phyloP scores from a whole-genome alignment of 106 monocot genomes.

The Allium sativum region DNA sequence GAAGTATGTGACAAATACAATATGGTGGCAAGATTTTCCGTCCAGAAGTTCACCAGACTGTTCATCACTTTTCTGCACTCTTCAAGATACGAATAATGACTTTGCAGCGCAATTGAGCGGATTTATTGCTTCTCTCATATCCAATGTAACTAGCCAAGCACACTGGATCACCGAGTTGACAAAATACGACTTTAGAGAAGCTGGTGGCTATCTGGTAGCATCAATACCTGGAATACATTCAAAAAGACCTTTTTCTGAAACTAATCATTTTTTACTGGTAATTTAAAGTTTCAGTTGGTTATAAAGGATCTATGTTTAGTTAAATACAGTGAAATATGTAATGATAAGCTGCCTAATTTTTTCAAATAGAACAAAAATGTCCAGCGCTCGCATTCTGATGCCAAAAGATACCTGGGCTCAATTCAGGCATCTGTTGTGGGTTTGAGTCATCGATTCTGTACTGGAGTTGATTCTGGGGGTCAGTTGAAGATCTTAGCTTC shows the following conservation, averaged over 20 bases:
- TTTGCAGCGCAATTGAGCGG: conserved; percentile 69
- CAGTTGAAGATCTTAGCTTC: conserved; percentile 52
- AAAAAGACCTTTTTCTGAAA: conserved; percentile 7
- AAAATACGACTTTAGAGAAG: conserved; percentile 52
- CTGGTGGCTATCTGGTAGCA: conserved; percentile 54
- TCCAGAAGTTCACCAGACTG: conserved; percentile 34
- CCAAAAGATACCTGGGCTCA: conserved; percentile 37
- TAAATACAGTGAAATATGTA: not conserved
- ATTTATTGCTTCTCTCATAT: conserved; percentile 66
- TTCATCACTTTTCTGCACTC: conserved; percentile 34
- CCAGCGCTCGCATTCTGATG: conserved; percentile 9
- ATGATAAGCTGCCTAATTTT: not conserved
- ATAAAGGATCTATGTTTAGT: not conserved
- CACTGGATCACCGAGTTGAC: conserved; percentile 66
- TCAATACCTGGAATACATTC: conserved; percentile 67
- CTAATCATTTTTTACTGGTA: conserved; percentile 41
- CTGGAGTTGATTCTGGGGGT: conserved; percentile 33
- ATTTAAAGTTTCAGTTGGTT: conserved; percentile 5
- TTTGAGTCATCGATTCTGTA: conserved; percentile 52
- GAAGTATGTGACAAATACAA: conserved; percentile 74
- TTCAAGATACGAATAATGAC: conserved; percentile 34
- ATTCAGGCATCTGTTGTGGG: conserved; percentile 69
- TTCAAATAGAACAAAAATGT: conserved; percentile 28
- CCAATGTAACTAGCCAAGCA: conserved; percentile 63
- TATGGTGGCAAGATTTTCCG: conserved; percentile 95